Conservation (phyloP, 805 yeast species). For the Saccharomycodes ludwigii region DNA sequence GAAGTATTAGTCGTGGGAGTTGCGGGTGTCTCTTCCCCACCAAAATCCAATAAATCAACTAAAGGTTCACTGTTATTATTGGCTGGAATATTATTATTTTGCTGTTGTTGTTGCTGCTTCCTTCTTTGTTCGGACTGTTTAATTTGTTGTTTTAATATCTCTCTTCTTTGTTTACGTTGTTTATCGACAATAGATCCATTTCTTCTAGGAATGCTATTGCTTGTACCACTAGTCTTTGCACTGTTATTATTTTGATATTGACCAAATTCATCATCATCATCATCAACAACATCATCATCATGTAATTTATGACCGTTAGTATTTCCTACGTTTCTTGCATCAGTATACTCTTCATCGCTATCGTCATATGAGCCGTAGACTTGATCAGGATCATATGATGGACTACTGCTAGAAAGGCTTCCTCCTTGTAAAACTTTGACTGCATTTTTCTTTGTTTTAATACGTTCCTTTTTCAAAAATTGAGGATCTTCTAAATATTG, state of each 20-base stretch:
- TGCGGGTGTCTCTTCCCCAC: no score
- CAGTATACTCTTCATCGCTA: conserved; percentile 27
- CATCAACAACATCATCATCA: conserved; percentile 8
- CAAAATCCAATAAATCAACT: conserved; percentile 22
- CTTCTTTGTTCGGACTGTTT: conserved; percentile 22
- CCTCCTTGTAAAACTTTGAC: conserved; percentile 17
- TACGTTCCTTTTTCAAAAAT: conserved; percentile 20
- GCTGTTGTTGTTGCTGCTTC: conserved; percentile 12
- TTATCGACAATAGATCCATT: conserved; percentile 18
- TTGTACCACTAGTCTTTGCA: background rate
- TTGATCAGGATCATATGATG: conserved; percentile 12
- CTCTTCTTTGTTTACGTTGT: conserved; percentile 26
- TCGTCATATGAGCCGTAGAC: conserved; percentile 12
- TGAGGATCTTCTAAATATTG: conserved; percentile 19
- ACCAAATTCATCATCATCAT: conserved; percentile 12
- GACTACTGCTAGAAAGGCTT: conserved; percentile 5
- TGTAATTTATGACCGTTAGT: conserved; percentile 3
- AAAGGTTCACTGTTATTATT: conserved; percentile 15
- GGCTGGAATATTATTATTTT: no score
- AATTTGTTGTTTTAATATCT: conserved; percentile 23
- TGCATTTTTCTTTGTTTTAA: conserved; percentile 18
- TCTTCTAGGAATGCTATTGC: conserved; percentile 3
- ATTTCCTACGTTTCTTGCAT: conserved; percentile 26
- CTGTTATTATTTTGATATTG: conserved; percentile 9
- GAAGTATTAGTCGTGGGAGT: no score